A percentile compares a stretch with the other conserved stretches of the same genome.
Evolutionary conservation across 2,329 filamentous ascomycete genomes (phyloP).

Genomic region (Pyrenophora graminea): DNA sequence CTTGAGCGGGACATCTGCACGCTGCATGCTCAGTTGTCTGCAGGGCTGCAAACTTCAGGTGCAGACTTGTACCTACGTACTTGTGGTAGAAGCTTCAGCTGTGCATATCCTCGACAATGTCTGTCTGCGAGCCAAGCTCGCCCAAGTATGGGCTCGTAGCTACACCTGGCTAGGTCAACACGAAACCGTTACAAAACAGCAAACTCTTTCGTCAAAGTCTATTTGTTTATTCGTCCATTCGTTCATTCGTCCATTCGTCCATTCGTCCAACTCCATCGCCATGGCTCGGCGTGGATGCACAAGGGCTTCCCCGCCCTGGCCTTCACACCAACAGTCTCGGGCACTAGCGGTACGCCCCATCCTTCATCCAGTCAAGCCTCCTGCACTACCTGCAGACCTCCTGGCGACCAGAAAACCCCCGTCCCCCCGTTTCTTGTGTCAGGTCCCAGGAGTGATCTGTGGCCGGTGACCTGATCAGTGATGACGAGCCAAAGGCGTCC

Average conservation of each 20-base stretch:
- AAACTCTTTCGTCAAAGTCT: not conserved
- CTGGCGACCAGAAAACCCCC: conserved; percentile 26
- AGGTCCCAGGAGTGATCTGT: conserved; percentile 22
- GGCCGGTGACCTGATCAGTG: conserved; percentile 27
- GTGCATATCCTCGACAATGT: too few relatives aligned
- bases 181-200: too few relatives aligned
- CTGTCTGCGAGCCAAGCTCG: too few relatives aligned
- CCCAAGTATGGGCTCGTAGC: too few relatives aligned
- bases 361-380: conserved; percentile 11
- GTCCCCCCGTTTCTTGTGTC: conserved; percentile 14
- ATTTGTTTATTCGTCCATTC: not conserved
- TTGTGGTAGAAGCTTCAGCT: too few relatives aligned
- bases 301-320: conserved; percentile 24
- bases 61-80: too few relatives aligned
- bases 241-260: not conserved
- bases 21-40: not conserved
- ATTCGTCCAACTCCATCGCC: not conserved
- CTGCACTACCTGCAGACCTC: conserved; percentile 25
- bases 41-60: not conserved
- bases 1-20: not conserved
- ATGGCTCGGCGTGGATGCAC: conserved; percentile 6
- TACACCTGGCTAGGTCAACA: too few relatives aligned
- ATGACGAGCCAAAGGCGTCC: conserved; percentile 18
- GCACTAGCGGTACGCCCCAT: conserved; percentile 21
- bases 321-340: conserved; percentile 23